A percentile compares a stretch with the other conserved stretches of the same genome.
phyloP scores from a whole-genome alignment of 2,329 filamentous ascomycete species.

The Emmonsiellopsis sp. region DNA sequence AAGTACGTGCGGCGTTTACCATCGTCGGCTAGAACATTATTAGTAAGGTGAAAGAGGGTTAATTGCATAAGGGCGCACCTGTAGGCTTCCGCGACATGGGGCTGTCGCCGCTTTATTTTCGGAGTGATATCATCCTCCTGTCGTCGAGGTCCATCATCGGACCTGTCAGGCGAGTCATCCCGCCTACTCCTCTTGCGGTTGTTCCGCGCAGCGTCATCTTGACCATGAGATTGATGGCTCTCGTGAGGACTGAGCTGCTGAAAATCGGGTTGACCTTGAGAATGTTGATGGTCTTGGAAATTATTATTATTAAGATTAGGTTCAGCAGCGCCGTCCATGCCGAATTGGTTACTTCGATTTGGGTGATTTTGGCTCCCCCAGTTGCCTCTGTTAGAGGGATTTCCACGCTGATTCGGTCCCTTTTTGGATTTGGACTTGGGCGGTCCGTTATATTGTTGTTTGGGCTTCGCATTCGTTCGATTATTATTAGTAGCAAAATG shows the following conservation, averaged over 20 bases:
- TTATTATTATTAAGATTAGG: not conserved
- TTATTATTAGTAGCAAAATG: not conserved
- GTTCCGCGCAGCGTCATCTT: conserved; percentile 5
- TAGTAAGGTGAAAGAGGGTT: conserved; percentile 5
- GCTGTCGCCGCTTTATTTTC: conserved; percentile 28
- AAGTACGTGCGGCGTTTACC: conserved; percentile 20
- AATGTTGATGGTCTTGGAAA: not conserved
- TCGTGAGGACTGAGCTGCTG: not conserved
- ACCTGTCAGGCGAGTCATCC: conserved; percentile 13
- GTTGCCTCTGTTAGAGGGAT: not conserved
- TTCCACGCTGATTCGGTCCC: not conserved
- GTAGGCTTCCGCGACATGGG: conserved; percentile 34
- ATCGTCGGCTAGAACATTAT: conserved; percentile 26
- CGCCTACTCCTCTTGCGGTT: conserved; percentile 9
- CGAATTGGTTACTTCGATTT: not conserved
- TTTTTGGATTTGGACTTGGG: conserved; percentile 1
- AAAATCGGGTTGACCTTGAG: not conserved
- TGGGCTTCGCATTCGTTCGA: not conserved
- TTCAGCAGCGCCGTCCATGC: not conserved
- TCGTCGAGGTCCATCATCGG: conserved; percentile 18
- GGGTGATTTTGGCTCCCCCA: not conserved
- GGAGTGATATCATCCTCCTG: conserved; percentile 24
- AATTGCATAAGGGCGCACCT: conserved; percentile 17
- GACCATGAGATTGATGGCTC: not conserved
- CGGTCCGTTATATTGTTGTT: not conserved